These are phyloP conservation scores for Phaeolepiota aurea DNA, from an alignment of 768 basidiomycete genomes.

Conservation along the genomic window DNA sequence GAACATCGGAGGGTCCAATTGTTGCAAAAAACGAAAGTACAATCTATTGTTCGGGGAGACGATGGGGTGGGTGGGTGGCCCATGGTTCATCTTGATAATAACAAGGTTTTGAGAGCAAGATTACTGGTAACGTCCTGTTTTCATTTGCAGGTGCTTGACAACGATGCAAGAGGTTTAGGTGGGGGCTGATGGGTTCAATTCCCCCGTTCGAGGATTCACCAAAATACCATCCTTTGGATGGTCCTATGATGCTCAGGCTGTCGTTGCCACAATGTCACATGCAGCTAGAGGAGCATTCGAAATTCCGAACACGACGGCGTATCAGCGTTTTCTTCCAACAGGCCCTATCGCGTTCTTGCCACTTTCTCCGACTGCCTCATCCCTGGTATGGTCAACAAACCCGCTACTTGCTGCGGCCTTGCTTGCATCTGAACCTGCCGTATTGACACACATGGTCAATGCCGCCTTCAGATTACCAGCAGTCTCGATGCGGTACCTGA, in stretches of 20 bases:
- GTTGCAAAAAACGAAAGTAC: conserved; percentile 68
- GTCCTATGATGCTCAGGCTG: conserved; percentile 81
- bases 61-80: conserved; percentile 67
- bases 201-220: conserved; percentile 84
- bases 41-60: conserved; percentile 50
- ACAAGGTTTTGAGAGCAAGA: conserved; percentile 56
- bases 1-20: conserved; percentile 47
- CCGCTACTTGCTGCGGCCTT: conserved; percentile 70
- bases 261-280: conserved; percentile 85
- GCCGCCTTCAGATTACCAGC: conserved; percentile 84
- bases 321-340: conserved; percentile 90
- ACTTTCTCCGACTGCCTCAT: conserved; percentile 66
- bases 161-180: conserved; percentile 56
- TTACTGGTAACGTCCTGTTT: conserved; percentile 49
- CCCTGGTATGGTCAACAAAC: conserved; percentile 91
- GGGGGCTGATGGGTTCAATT: conserved; percentile 93
- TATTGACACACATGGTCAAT: conserved; percentile 74
- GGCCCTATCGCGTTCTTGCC: conserved; percentile 96
- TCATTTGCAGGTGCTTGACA: neutral
- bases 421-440: conserved; percentile 51
- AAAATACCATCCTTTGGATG: conserved; percentile 85
- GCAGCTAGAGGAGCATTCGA: conserved; percentile 54
- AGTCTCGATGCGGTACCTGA: conserved; percentile 60
- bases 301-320: conserved; percentile 70
- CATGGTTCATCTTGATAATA: conserved; percentile 64